Percentiles rank a stretch among this genome's conserved stretches.
Evolutionary conservation across 768 basidiomycete species (phyloP).

Genomic region (Lactifluus echinatus): DNA sequence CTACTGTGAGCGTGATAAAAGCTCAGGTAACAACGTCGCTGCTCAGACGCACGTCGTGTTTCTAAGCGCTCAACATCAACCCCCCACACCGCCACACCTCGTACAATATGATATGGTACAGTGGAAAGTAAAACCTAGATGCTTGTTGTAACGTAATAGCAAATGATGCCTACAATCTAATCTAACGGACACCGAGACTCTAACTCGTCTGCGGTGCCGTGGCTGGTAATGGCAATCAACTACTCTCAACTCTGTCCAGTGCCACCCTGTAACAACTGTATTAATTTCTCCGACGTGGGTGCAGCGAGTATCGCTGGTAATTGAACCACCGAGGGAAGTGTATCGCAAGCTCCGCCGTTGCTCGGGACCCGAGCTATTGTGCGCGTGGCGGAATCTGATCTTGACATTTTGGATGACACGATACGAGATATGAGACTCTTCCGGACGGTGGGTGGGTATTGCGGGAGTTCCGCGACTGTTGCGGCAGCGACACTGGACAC

Average conservation of each 20-base stretch:
- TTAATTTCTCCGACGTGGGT: not conserved
- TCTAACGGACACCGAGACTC: no score
- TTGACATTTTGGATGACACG: not conserved
- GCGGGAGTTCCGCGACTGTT: not conserved
- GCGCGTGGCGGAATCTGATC: not conserved
- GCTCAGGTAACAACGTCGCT: not conserved
- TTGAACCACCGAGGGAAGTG: not conserved
- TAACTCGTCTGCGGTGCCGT: no score
- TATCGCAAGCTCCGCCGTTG: not conserved
- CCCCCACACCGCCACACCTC: no score
- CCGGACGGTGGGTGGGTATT: not conserved
- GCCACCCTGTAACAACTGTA: not conserved
- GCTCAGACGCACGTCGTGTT: no score
- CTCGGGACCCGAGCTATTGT: not conserved
- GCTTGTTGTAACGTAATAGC: no score
- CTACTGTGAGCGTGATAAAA: not conserved
- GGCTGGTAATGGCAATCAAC: not conserved
- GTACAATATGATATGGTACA: no score
- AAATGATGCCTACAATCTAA: no score
- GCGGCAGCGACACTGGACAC: not conserved
- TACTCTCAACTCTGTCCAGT: not conserved
- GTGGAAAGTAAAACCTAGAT: no score
- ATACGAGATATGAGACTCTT: constrained; percentile 8
- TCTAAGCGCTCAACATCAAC: no score
- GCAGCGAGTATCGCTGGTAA: not conserved